A percentile compares a stretch with the other conserved stretches of the same genome.
Conservation (phyloP, 768 basidiomycete genomes). For the Boletus rex-veris region DNA sequence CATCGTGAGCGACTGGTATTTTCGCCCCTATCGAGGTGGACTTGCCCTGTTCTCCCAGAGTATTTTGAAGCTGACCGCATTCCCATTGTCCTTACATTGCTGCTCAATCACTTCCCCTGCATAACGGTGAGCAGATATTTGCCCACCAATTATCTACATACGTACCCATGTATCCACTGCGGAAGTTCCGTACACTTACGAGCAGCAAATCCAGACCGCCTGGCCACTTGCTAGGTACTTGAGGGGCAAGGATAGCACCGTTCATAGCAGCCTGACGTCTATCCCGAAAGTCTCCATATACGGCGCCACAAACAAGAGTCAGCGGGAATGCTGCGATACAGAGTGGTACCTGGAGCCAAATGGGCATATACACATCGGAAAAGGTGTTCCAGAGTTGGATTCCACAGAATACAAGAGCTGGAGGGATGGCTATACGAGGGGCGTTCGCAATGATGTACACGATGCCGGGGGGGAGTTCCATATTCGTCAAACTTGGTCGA, state of each 20-base stretch:
- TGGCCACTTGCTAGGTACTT: slow-evolving; percentile 33
- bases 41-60: slow-evolving; percentile 39
- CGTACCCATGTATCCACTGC: slow-evolving; percentile 30
- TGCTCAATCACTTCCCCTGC: slow-evolving; percentile 30
- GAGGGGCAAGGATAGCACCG: slow-evolving; percentile 34
- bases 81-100: slow-evolving; percentile 26
- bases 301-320: slow-evolving; percentile 13
- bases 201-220: slow-evolving; percentile 36
- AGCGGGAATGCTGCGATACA: slow-evolving; percentile 26
- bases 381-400: slow-evolving; percentile 8
- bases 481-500: slow-evolving; percentile 4
- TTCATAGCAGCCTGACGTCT: slow-evolving; percentile 10
- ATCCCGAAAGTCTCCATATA: slow-evolving; percentile 13
- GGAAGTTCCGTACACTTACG: slow-evolving; percentile 20
- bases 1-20: neutral
- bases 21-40: slow-evolving; percentile 2
- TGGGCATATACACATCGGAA: slow-evolving; percentile 4
- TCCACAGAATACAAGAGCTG: slow-evolving; percentile 14
- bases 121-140: neutral
- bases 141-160: neutral
- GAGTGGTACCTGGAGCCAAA: slow-evolving; percentile 16
- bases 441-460: slow-evolving; percentile 26
- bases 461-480: slow-evolving; percentile 35
- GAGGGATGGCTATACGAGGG: slow-evolving; percentile 20
- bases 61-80: slow-evolving; percentile 31